A percentile compares a stretch with the other conserved stretches of the same genome.
Conservation (phyloP, 1,284 basidiomycete genomes). For the Phenoliferia sp. region DNA sequence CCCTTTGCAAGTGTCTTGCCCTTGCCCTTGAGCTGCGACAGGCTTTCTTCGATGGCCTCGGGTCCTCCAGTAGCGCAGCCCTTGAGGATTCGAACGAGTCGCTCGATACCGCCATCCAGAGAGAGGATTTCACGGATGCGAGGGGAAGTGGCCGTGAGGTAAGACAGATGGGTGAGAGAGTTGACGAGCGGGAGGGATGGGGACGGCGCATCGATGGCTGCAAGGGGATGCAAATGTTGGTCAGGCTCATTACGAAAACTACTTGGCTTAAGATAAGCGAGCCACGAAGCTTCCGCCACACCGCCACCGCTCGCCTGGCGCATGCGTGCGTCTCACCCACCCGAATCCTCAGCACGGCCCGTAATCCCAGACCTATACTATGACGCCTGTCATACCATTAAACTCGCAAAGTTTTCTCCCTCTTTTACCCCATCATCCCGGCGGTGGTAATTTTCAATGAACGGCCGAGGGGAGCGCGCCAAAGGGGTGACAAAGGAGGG, state of each 20-base stretch:
- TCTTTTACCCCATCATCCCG: too few species aligned
- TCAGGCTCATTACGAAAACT: not conserved
- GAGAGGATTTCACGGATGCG: slow-evolving; percentile 98
- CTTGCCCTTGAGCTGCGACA: slow-evolving; percentile 23
- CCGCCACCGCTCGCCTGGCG: too few species aligned
- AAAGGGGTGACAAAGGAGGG: not conserved
- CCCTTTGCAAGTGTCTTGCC: not conserved
- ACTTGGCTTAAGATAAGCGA: not conserved
- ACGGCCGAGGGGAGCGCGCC: too few species aligned
- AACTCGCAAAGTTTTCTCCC: too few species aligned
- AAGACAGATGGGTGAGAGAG: slow-evolving; percentile 92
- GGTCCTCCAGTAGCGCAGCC: slow-evolving; percentile 27
- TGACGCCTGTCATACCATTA: too few species aligned
- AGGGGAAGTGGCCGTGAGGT: slow-evolving; percentile 94
- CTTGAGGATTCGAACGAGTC: slow-evolving; percentile 73
- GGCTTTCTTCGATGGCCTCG: slow-evolving; percentile 3
- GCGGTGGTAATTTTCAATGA: too few species aligned
- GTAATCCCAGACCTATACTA: too few species aligned
- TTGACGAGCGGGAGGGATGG: slow-evolving; percentile 87
- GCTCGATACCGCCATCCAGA: slow-evolving; percentile 92
- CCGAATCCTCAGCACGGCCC: too few species aligned
- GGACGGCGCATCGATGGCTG: slow-evolving; percentile 86
- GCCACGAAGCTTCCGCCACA: not conserved
- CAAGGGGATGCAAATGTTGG: not conserved
- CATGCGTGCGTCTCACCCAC: too few species aligned